phyloP scores from a whole-genome alignment of 495 filamentous ascomycete genomes.

The Hypoxylon fragiforme region DNA sequence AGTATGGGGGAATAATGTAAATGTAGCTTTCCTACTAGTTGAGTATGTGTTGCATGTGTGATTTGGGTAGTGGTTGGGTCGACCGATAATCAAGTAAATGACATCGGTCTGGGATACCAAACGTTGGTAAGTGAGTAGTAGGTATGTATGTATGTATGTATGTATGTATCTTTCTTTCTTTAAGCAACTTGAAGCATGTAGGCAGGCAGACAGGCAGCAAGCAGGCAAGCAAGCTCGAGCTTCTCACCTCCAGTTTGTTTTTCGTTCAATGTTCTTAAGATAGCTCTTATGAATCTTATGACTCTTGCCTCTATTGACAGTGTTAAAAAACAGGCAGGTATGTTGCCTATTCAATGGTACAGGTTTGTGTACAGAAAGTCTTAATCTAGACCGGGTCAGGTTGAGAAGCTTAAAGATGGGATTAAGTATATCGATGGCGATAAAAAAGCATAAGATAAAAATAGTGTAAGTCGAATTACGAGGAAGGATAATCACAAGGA shows the following conservation, averaged over 20 bases:
- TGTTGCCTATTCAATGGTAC: constrained; percentile 15
- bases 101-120: constrained; percentile 33
- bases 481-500: not conserved
- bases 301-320: constrained; percentile 9
- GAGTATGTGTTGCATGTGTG: constrained; percentile 4
- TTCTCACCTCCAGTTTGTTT: not conserved
- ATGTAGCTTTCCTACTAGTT: constrained; percentile 8
- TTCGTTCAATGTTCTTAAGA: not conserved
- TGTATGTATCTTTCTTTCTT: not conserved
- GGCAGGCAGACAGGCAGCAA: too few relatives aligned
- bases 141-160: too few relatives aligned
- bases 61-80: constrained; percentile 21
- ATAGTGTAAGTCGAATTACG: too few relatives aligned
- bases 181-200: not conserved
- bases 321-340: not conserved
- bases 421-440: not conserved
- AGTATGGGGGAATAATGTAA: not conserved
- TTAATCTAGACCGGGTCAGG: not conserved
- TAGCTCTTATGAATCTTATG: constrained; percentile 1
- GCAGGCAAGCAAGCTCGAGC: too few relatives aligned
- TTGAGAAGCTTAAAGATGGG: not conserved
- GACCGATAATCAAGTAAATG: constrained; percentile 42
- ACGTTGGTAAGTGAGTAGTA: too few relatives aligned
- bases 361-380: not conserved
- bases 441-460: too few relatives aligned